These are phyloP conservation scores for Anthracocystis walkeri DNA, from an alignment of 1,284 basidiomycete species.

Conservation along the genomic window DNA sequence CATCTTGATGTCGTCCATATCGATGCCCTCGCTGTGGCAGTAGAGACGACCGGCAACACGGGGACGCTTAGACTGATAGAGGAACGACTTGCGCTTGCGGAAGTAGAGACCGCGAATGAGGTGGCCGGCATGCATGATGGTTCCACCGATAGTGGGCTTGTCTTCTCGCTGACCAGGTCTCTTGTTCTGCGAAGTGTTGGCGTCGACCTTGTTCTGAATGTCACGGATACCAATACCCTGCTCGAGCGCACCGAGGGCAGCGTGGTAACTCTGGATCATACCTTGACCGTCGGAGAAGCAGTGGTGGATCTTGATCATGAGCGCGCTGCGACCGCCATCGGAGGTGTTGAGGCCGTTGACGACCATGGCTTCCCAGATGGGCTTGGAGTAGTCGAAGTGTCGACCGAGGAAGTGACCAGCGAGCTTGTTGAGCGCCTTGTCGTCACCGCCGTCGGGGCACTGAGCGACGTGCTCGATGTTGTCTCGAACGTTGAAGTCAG, in stretches of 20 bases:
- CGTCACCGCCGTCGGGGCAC: constrained; percentile 47
- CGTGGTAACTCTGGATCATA: constrained; percentile 69
- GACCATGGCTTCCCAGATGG: constrained; percentile 68
- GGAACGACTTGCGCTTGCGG: constrained; percentile 61
- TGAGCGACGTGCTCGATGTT: constrained; percentile 62
- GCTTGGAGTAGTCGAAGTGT: constrained; percentile 67
- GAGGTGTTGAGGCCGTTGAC: constrained; percentile 65
- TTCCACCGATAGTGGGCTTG: constrained; percentile 60
- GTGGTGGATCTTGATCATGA: constrained; percentile 70
- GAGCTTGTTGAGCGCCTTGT: constrained; percentile 59
- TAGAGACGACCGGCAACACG: constrained; percentile 58
- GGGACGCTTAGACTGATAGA: constrained; percentile 49
- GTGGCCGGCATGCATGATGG: constrained; percentile 58
- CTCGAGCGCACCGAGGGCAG: constrained; percentile 63
- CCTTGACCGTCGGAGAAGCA: constrained; percentile 68
- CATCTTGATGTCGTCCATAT: constrained; percentile 66
- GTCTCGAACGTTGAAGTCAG: constrained; percentile 63
- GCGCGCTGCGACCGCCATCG: constrained; percentile 62
- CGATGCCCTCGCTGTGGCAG: constrained; percentile 65
- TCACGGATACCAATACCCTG: constrained; percentile 58
- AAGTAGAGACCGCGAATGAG: constrained; percentile 66
- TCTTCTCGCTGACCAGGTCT: constrained; percentile 54
- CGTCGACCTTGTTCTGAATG: constrained; percentile 63
- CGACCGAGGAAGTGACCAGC: constrained; percentile 64
- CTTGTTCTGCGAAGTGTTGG: constrained; percentile 53